Base-by-base conservation (phyloP, 2,329 filamentous ascomycete species). In the Pestalotiopsis sp. region DNA sequence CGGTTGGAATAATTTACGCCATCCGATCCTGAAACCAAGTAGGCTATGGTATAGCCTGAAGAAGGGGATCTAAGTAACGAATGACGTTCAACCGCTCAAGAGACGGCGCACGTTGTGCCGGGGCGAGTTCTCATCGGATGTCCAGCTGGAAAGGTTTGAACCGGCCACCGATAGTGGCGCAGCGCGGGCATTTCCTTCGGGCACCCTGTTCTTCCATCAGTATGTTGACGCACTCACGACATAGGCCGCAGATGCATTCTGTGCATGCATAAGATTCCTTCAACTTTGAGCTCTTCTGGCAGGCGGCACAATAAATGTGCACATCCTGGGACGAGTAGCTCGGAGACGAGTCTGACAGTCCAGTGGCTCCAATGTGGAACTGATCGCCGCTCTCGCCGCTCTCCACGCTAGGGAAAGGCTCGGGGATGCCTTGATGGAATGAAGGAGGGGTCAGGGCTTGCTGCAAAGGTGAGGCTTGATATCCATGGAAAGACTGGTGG, bases 171-270 rank as follows among this genome's bases (percentile, higher is more conserved):
- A 95, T 91, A 52, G 91, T 93, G 67, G 91, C 91, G 78, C 93
- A 96, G 72, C 91, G 87, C 69, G 93, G 93, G 82, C 93, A 96
- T 78, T 92, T 93, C 75, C 91, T 88, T 71, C 92, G 83, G 13
- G 92, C 92, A 65, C 92, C 90, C 78, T 94, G 91, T 78, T 94
- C 92, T 74, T 88, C 89, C 81, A 94, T 90, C 67, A 95, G 84
- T 41, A 93, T 89, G 75, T 94, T 92, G 69, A 98, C 94, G 76
- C 95, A 98, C 69, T 94, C 90, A 72, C 91, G 90, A 80, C 96
- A 98, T 64, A 98, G 87, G 17, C 95, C 95, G 78, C 94, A 97
- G 72, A 98, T 97, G 79, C 96, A 98, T 80, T 98, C 95, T 1
- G 95, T 97, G 79, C 95, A 98, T 25, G 95, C 95, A 77, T 94